phyloP scores from a whole-genome alignment of 2,329 filamentous ascomycete species.

The Cytospora chrysosperma region DNA sequence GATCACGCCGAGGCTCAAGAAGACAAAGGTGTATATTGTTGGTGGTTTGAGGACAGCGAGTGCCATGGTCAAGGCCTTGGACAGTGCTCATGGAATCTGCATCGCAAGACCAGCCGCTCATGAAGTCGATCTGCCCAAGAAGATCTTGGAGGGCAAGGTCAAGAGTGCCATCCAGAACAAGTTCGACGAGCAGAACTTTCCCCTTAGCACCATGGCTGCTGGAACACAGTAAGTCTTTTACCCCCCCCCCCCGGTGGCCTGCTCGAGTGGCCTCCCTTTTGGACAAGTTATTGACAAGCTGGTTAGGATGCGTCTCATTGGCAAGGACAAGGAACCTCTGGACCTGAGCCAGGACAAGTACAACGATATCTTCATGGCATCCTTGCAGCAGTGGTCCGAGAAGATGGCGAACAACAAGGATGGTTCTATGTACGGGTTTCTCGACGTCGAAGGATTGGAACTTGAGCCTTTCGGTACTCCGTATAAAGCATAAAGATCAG shows the following conservation, averaged over 20 bases:
- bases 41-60: slow-evolving; percentile 52
- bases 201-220: slow-evolving; percentile 18
- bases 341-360: slow-evolving; percentile 35
- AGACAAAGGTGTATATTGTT: slow-evolving; percentile 53
- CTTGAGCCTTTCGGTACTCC: slow-evolving; percentile 36
- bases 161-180: slow-evolving; percentile 48
- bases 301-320: slow-evolving; percentile 19
- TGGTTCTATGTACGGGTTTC: slow-evolving; percentile 33
- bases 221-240: slow-evolving; percentile 19
- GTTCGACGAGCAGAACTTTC: slow-evolving; percentile 49
- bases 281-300: slow-evolving; percentile 1
- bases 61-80: slow-evolving; percentile 55
- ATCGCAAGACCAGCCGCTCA: slow-evolving; percentile 52
- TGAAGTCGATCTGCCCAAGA: slow-evolving; percentile 44
- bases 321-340: slow-evolving; percentile 30
- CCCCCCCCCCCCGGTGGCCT: background rate
- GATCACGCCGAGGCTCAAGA: slow-evolving; percentile 44
- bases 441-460: slow-evolving; percentile 34
- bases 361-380: slow-evolving; percentile 31
- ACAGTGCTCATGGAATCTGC: slow-evolving; percentile 55
- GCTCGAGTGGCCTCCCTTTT: background rate
- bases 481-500: slow-evolving; percentile 23
- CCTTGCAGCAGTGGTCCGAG: slow-evolving; percentile 33
- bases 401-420: slow-evolving; percentile 35
- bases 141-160: slow-evolving; percentile 46